Base-by-base conservation (phyloP, 78 protist species). In the Dictyostelium capitatum region DNA sequence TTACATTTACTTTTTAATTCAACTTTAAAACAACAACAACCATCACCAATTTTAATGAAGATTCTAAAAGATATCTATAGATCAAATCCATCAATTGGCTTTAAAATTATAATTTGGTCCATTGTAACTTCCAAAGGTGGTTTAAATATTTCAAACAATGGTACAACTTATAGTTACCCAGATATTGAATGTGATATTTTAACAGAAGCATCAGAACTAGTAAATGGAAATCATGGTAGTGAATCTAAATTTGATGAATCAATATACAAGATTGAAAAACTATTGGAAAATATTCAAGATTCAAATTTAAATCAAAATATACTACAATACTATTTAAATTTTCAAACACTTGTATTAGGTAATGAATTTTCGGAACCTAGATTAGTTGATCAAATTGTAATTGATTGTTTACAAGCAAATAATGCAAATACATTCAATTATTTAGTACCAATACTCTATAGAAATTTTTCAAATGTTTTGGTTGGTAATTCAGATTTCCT, bases 401-500 rank as follows among this genome's bases (percentile, higher is more conserved):
- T 65, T 6, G 93, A 87, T 50, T 77, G 75, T n/a, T 30, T 62
- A 25, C 11, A 57, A 20, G 25, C 70, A 25, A 70, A 87, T 23
- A 19, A 28, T 30, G 46, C 19, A 8, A 51, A 46, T 19, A 53
- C 54, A 28, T 54, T 87, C 9, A 75, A 75, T 37, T 87, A 64
- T 23, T 2, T 87, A 15, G 14, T 87, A 20, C 93, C 93, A 59
- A 77, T 65, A 25, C 14, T 87, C 11, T 87, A 87, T 32, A 74
- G 64, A 65, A 75, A 67, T 65, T 32, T 77, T 11, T 20, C 93
- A 46, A 73, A 46, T 47, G 6, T 19, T 11, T 32, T 59, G 37
- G 54, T 50, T 46, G 93, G 93, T 12, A 87, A 64, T 32, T 17
- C 56, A 1, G 93, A 87, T 6, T n/a, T 87, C 12, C 28, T 87